These are phyloP conservation scores for Cercophora sp. DNA, from an alignment of 495 filamentous ascomycete species.

Conservation along the genomic window DNA sequence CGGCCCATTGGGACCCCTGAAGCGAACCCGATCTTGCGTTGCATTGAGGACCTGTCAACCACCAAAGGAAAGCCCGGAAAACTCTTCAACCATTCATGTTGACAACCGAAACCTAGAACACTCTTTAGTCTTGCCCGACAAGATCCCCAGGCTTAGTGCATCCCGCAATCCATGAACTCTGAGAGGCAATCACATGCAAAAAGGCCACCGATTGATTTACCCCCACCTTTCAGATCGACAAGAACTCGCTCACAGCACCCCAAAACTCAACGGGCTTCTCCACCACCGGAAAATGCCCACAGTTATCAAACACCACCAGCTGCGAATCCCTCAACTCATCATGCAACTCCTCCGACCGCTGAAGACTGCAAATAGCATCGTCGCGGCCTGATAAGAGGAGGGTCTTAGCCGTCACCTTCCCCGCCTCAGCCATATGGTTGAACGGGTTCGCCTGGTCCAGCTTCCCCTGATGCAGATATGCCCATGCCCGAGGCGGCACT, in stretches of 20 bases:
- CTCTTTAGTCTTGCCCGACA: no score
- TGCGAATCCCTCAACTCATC: not conserved
- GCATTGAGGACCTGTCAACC: no score
- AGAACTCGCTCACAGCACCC: not conserved
- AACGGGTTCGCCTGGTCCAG: not conserved
- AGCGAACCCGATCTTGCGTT: no score
- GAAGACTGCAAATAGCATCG: not conserved
- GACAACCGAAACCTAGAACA: no score
- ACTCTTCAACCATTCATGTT: no score
- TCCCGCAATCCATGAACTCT: no score
- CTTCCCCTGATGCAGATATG: not conserved
- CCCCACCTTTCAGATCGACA: not conserved
- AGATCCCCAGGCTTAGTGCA: no score
- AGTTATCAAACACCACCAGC: conserved; percentile 1
- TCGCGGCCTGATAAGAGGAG: not conserved
- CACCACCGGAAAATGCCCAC: conserved; percentile 2
- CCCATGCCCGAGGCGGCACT: not conserved
- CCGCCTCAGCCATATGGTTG: not conserved
- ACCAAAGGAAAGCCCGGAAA: no score
- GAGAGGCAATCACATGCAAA: not conserved
- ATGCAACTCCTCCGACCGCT: not conserved
- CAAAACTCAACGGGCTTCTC: conserved; percentile 4
- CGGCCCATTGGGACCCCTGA: no score
- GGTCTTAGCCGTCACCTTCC: not conserved
- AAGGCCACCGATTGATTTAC: not conserved